A percentile compares a stretch with the other conserved stretches of the same genome.
Conservation (phyloP, 116 monocot genomes). For the Phalaenopsis hybrid region DNA sequence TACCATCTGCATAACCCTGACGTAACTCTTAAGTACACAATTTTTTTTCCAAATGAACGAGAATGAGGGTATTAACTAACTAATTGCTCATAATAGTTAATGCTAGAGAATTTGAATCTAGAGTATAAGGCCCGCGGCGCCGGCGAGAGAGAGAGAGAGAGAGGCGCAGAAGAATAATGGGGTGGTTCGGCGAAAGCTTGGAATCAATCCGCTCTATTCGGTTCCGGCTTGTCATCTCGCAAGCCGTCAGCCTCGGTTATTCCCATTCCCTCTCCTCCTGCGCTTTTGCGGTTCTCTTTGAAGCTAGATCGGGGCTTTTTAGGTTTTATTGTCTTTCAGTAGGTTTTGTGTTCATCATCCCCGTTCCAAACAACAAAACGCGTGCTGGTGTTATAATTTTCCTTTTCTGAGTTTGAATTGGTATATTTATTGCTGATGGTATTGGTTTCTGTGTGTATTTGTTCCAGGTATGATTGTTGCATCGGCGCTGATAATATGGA, state of each 20-base stretch:
- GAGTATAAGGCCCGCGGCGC: too few species aligned
- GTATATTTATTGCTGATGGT: neutral
- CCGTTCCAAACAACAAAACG: too few species aligned
- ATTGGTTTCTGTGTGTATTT: neutral
- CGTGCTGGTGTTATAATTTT: neutral
- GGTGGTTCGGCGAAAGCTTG: constrained; percentile 39
- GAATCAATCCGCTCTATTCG: constrained; percentile 68
- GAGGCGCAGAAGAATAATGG: constrained; percentile 26
- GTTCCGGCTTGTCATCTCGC: constrained; percentile 54
- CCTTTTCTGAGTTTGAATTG: neutral
- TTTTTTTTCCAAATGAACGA: too few species aligned
- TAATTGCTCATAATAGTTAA: too few species aligned
- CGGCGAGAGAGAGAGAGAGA: neutral
- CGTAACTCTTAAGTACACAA: too few species aligned
- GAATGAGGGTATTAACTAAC: too few species aligned
- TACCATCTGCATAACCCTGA: too few species aligned
- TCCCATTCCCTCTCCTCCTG: neutral
- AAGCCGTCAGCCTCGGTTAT: constrained; percentile 66
- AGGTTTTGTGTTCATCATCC: too few species aligned
- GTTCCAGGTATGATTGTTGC: constrained; percentile 41
- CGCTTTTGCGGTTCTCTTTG: too few species aligned
- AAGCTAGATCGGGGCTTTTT: too few species aligned
- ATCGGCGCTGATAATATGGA: constrained; percentile 53
- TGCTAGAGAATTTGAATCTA: too few species aligned
- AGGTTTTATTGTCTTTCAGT: too few species aligned